A percentile compares a stretch with the other conserved stretches of the same genome.
These are phyloP conservation scores for Penicillium samsonianum DNA, from an alignment of 495 filamentous ascomycete species.

Conservation along the genomic window DNA sequence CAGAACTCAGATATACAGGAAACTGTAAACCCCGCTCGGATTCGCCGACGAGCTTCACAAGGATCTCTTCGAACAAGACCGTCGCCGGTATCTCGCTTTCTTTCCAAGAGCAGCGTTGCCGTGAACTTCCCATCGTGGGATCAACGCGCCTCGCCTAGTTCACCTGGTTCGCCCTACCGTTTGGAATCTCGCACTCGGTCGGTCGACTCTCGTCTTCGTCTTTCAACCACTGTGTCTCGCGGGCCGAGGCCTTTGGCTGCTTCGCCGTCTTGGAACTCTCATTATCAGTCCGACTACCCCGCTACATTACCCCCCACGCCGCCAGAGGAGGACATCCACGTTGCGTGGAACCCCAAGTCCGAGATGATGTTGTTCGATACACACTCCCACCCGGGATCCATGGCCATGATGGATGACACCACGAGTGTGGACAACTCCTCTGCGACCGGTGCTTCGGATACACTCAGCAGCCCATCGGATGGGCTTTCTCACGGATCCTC, in stretches of 20 bases:
- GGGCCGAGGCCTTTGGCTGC: slow-evolving; percentile 40
- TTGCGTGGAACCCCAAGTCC: slow-evolving; percentile 42
- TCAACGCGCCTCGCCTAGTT: slow-evolving; percentile 32
- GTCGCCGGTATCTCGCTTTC: slow-evolving; percentile 43
- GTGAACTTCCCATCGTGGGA: slow-evolving; percentile 47
- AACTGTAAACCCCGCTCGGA: slow-evolving; percentile 27
- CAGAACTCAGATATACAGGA: slow-evolving; percentile 21
- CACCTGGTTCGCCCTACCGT: slow-evolving; percentile 27
- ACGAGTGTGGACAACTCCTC: slow-evolving; percentile 37
- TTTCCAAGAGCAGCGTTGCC: slow-evolving; percentile 42
- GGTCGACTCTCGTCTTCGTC: slow-evolving; percentile 41
- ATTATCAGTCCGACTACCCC: slow-evolving; percentile 38
- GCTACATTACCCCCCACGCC: slow-evolving; percentile 43
- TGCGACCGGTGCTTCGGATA: slow-evolving; percentile 30
- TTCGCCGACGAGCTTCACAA: slow-evolving; percentile 45
- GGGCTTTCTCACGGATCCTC: slow-evolving; percentile 39
- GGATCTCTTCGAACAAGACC: slow-evolving; percentile 43
- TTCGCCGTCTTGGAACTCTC: slow-evolving; percentile 34
- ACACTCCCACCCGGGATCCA: slow-evolving; percentile 33
- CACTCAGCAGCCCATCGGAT: slow-evolving; percentile 39
- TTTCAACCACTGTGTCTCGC: slow-evolving; percentile 36
- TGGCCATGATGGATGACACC: slow-evolving; percentile 41
- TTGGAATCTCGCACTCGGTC: slow-evolving; percentile 37
- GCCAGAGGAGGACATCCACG: slow-evolving; percentile 46
- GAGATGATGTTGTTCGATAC: slow-evolving; percentile 40